A percentile compares a stretch with the other conserved stretches of the same genome.
Conservation (phyloP, 2,329 filamentous ascomycete genomes). For the Orbilia javanica region DNA sequence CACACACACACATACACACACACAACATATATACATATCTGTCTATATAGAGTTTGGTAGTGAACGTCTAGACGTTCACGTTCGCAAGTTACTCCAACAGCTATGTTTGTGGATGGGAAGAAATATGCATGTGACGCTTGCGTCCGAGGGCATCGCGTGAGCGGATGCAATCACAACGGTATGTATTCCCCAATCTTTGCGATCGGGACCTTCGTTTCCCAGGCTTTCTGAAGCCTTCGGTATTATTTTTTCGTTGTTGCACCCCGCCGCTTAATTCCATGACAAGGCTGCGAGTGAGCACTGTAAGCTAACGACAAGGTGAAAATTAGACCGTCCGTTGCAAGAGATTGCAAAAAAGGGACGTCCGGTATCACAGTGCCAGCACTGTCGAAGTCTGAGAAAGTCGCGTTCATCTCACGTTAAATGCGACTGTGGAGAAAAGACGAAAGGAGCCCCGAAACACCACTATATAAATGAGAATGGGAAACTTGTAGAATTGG, state of each 20-base stretch:
- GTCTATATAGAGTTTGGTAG: constrained; percentile 51
- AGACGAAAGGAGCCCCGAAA: constrained; percentile 69
- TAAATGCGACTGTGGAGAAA: constrained; percentile 97
- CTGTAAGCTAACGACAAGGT: constrained; percentile 44
- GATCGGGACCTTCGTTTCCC: constrained; percentile 47
- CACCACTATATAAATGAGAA: constrained; percentile 58
- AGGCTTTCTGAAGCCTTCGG: background rate
- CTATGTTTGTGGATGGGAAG: constrained; percentile 90
- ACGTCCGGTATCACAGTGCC: constrained; percentile 95
- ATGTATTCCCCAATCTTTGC: constrained; percentile 67
- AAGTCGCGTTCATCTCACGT: constrained; percentile 95
- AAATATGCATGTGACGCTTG: constrained; percentile 99
- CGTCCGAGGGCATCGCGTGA: constrained; percentile 97
- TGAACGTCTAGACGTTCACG: constrained; percentile 59
- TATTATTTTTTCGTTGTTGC: constrained; percentile 35
- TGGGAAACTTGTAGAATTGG: constrained; percentile 53
- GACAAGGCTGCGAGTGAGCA: constrained; percentile 34
- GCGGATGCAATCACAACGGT: constrained; percentile 97
- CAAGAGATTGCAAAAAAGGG: constrained; percentile 98
- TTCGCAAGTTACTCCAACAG: constrained; percentile 61
- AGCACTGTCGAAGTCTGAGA: constrained; percentile 94
- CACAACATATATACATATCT: no score
- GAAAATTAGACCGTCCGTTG: constrained; percentile 80
- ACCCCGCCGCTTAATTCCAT: background rate
- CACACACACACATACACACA: no score